A percentile compares a stretch with the other conserved stretches of the same genome.
Evolutionary conservation across 2,329 filamentous ascomycete species (phyloP).

Genomic region (Laburnicola sp.): DNA sequence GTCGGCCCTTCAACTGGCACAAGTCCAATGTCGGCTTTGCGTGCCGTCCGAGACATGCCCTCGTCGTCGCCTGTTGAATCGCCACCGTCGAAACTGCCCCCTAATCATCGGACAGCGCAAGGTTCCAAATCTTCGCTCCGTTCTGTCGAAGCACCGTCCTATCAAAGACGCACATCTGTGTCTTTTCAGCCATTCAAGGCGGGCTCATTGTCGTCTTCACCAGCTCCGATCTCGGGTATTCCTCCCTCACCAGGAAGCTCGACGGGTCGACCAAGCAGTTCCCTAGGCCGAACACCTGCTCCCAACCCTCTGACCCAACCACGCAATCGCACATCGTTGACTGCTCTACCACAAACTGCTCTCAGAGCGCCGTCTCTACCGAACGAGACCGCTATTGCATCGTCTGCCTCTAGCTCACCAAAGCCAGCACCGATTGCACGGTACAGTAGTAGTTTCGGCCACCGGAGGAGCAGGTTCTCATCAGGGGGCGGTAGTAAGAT

Average conservation of each 20-base stretch:
- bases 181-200: conserved; percentile 97
- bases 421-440: conserved; percentile 76
- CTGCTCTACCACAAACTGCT: conserved; percentile 74
- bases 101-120: conserved; percentile 51
- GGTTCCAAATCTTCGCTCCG: conserved; percentile 55
- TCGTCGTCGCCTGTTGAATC: conserved; percentile 56
- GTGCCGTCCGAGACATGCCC: conserved; percentile 64
- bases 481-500: conserved; percentile 71
- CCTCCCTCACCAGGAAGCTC: conserved; percentile 59
- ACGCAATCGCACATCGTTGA: conserved; percentile 72
- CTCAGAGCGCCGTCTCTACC: conserved; percentile 67
- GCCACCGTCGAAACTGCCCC: conserved; percentile 54
- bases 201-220: conserved; percentile 89
- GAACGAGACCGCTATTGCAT: conserved; percentile 64
- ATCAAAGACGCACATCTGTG: conserved; percentile 74
- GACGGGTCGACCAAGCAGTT: conserved; percentile 36
- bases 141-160: conserved; percentile 54
- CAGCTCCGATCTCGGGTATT: conserved; percentile 57
- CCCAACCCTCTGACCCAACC: conserved; percentile 51
- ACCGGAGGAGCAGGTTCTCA: conserved; percentile 76
- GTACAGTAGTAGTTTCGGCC: conserved; percentile 93
- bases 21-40: conserved; percentile 82
- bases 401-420: conserved; percentile 74
- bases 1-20: conserved; percentile 76
- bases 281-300: conserved; percentile 23